A percentile compares a stretch with the other conserved stretches of the same genome.
phyloP scores from a whole-genome alignment of 768 basidiomycete genomes.

The Pleurotus cornucopiae region DNA sequence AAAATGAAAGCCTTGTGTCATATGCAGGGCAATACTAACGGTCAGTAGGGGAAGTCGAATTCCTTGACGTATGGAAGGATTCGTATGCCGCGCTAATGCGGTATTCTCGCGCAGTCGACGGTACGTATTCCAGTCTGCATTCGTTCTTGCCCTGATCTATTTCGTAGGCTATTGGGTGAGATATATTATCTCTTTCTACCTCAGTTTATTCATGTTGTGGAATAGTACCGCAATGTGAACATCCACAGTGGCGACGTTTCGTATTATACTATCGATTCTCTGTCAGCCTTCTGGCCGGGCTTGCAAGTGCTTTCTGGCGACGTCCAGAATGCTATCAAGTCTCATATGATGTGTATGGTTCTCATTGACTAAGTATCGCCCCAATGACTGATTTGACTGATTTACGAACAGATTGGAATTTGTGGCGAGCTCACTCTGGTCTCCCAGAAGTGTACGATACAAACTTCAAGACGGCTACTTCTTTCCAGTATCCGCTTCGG shows the following conservation, averaged over 20 bases:
- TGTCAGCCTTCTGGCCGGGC: constrained; percentile 98
- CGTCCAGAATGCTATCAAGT: constrained; percentile 84
- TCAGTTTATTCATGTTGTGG: neutral
- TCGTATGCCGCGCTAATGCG: constrained; percentile 83
- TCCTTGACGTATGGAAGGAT: constrained; percentile 82
- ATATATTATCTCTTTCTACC: neutral
- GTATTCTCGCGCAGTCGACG: constrained; percentile 56
- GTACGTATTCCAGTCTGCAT: constrained; percentile 82
- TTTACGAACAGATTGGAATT: constrained; percentile 69
- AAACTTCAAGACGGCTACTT: constrained; percentile 64
- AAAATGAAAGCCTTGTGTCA: constrained; percentile 7
- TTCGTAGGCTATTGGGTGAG: neutral
- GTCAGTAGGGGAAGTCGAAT: constrained; percentile 67
- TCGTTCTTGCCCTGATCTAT: neutral
- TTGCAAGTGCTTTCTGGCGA: constrained; percentile 86
- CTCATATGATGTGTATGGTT: constrained; percentile 79
- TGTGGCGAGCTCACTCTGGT: constrained; percentile 85
- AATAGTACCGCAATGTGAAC: constrained; percentile 81
- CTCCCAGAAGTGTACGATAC: constrained; percentile 93
- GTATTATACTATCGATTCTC: constrained; percentile 83
- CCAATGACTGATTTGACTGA: neutral
- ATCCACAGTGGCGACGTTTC: constrained; percentile 72
- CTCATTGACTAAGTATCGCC: neutral
- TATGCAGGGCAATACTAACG: neutral
- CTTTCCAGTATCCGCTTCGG: constrained; percentile 75